Evolutionary conservation across 2,329 filamentous ascomycete genomes (phyloP).

Genomic region (Phialemonium atrogriseum): DNA sequence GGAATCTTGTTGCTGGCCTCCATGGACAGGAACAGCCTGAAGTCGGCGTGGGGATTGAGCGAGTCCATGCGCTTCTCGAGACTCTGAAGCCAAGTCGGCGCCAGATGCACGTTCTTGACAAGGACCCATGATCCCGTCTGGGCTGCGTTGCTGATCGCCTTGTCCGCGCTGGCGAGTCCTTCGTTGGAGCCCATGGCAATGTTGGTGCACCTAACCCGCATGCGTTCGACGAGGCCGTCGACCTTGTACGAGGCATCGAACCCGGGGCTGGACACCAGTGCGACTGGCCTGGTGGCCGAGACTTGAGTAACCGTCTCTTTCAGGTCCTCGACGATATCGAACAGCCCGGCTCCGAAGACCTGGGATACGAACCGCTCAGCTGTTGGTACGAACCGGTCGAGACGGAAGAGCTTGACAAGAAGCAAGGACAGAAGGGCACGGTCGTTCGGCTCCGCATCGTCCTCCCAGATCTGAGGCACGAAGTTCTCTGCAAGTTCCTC

Average conservation of each 20-base stretch:
- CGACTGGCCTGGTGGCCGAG: conserved; percentile 74
- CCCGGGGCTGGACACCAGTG: conserved; percentile 87
- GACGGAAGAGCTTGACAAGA: conserved; percentile 86
- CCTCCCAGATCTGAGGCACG: conserved; percentile 70
- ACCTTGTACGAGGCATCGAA: conserved; percentile 99
- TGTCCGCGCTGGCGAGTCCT: conserved; percentile 84
- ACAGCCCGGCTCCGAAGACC: conserved; percentile 76
- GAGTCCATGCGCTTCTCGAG: conserved; percentile 95
- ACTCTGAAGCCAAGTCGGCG: conserved; percentile 92
- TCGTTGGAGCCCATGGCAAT: conserved; percentile 99
- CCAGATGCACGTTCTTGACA: conserved; percentile 97
- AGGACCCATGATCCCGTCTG: conserved; percentile 92
- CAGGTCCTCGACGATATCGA: conserved; percentile 80
- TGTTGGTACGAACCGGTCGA: conserved; percentile 88
- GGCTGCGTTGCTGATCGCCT: conserved; percentile 87
- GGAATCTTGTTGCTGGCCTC: conserved; percentile 95
- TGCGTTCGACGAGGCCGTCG: conserved; percentile 82
- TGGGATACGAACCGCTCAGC: conserved; percentile 83
- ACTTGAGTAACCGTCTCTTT: conserved; percentile 79
- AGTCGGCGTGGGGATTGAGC: conserved; percentile 86
- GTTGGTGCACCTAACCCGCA: conserved; percentile 77
- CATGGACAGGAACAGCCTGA: conserved; percentile 96
- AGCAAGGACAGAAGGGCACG: conserved; percentile 76
- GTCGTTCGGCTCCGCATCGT: conserved; percentile 56
- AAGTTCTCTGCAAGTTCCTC: conserved; percentile 82